A percentile compares a stretch with the other conserved stretches of the same genome.
These are phyloP conservation scores for Pyrenochaeta sp. DNA, from an alignment of 2,329 filamentous ascomycete genomes.

Conservation along the genomic window DNA sequence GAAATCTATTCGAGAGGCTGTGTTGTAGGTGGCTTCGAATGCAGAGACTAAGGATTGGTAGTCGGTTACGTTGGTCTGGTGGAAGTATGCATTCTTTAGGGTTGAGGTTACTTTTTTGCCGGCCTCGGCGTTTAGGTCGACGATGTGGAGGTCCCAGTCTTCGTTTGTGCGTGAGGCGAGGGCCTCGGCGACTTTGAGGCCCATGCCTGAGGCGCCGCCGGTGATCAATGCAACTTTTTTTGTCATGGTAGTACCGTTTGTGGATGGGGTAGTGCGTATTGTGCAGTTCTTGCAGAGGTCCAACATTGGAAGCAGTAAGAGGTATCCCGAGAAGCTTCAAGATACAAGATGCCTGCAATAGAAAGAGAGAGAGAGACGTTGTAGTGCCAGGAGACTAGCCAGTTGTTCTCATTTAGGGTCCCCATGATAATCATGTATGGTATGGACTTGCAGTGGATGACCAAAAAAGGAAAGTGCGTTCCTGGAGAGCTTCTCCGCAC, in stretches of 20 bases:
- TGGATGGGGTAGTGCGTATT: neutral
- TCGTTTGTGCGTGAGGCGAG: constrained; percentile 42
- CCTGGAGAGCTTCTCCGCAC: constrained; percentile 19
- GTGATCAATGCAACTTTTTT: constrained; percentile 72
- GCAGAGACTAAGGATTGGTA: constrained; percentile 45
- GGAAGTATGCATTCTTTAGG: constrained; percentile 47
- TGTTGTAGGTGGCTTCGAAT: constrained; percentile 51
- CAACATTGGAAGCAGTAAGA: neutral
- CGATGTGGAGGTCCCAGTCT: constrained; percentile 52
- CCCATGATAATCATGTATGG: neutral
- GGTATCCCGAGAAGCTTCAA: neutral
- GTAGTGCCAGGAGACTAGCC: neutral
- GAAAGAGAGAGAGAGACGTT: neutral
- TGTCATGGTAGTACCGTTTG: constrained; percentile 14
- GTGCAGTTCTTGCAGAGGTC: constrained; percentile 4
- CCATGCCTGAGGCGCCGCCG: constrained; percentile 71
- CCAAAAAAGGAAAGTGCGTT: neutral
- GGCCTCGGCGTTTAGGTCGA: constrained; percentile 51
- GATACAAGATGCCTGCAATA: neutral
- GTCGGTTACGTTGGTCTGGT: constrained; percentile 50
- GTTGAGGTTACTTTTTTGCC: constrained; percentile 40
- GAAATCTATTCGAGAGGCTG: constrained; percentile 53
- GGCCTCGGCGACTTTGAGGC: constrained; percentile 53
- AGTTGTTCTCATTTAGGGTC: neutral
- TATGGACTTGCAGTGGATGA: neutral